phyloP scores from a whole-genome alignment of 2,329 filamentous ascomycete genomes.

The Xylariales sp. region DNA sequence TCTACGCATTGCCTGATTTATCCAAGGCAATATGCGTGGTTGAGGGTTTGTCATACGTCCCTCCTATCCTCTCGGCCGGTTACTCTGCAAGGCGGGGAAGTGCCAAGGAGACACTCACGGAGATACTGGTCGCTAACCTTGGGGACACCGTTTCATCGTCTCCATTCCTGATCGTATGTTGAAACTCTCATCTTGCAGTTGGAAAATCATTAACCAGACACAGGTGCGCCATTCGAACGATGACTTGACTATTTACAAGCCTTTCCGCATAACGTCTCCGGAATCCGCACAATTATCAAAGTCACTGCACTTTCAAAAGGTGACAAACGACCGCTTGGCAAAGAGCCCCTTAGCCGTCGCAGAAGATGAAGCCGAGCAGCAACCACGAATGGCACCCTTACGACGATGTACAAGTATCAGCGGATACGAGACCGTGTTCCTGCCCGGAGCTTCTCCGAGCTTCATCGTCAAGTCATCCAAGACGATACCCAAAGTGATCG shows the following conservation, averaged over 20 bases:
- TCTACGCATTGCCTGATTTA: conserved; percentile 73
- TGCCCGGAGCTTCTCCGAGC: conserved; percentile 73
- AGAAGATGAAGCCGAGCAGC: conserved; percentile 46
- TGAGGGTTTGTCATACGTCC: conserved; percentile 73
- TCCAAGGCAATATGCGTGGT: conserved; percentile 67
- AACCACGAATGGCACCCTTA: conserved; percentile 48
- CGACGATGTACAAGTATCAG: conserved; percentile 59
- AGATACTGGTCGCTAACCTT: conserved; percentile 79
- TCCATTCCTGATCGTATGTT: conserved; percentile 76
- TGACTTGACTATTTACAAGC: conserved; percentile 84
- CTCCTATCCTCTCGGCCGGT: conserved; percentile 68
- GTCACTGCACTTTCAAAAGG: conserved; percentile 71
- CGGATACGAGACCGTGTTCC: conserved; percentile 76
- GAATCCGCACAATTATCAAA: conserved; percentile 42
- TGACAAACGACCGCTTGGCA: conserved; percentile 63
- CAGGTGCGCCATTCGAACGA: conserved; percentile 74
- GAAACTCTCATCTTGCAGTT: background rate
- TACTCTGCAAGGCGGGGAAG: conserved; percentile 65
- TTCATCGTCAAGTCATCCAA: conserved; percentile 81
- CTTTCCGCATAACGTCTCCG: conserved; percentile 51
- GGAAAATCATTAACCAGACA: background rate
- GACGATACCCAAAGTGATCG: conserved; percentile 69
- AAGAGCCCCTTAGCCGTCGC: conserved; percentile 45
- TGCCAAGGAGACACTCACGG: conserved; percentile 67
- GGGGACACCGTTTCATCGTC: conserved; percentile 67